Evolutionary conservation across 139 green algal species (phyloP), one percentile per base, ranked within the genome.

Genomic region (Coccomyxa sp.): DNA sequence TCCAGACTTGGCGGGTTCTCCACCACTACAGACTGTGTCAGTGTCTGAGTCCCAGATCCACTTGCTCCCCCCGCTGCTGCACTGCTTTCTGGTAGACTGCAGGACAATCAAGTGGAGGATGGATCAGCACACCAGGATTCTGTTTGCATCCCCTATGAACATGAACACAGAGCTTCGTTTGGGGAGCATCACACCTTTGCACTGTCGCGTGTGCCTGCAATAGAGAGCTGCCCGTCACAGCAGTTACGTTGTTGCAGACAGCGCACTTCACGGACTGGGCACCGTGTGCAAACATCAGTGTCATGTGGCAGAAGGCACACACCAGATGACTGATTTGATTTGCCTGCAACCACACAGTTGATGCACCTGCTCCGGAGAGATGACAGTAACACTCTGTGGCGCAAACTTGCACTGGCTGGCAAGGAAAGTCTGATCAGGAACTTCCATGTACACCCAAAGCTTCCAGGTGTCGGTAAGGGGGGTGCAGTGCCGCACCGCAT

Each of bases 251-350:
- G 77, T 98, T 94, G 88, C 96, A 99, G 11, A 98, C 89, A 11
- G 92, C 91, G 84, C 96, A 99, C 86, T 98, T 98, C 31, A 99
- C 96, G 9, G 92, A 95, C 51, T 95, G 90, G 1, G 96, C 96
- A 4, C 95, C 96, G 18, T 92, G 86, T 0, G 95, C 92, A 79
- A 98, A 99, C 80, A 83, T 85, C 18, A 98, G 91, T 84, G 90
- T 98, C 67, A 98, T 92, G 38, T 88, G 89, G 85, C 96, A 99
- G 17, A 91, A 91, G 71, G 89, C 89, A 85, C 96, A 99, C 58
- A 98, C 90, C 0, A 99, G 79, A 84, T 98, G 95, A 0, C 88
- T 92, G 25, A 97, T 81, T 66, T 90, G 88, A 87, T 96, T 95
- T 7, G 87, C 90, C 83, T 91, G 86, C 75, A 80, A 13, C 27